A percentile compares a stretch with the other conserved stretches of the same genome.
phyloP scores from a whole-genome alignment of 306 rosid species.

The Castanea mollissima region DNA sequence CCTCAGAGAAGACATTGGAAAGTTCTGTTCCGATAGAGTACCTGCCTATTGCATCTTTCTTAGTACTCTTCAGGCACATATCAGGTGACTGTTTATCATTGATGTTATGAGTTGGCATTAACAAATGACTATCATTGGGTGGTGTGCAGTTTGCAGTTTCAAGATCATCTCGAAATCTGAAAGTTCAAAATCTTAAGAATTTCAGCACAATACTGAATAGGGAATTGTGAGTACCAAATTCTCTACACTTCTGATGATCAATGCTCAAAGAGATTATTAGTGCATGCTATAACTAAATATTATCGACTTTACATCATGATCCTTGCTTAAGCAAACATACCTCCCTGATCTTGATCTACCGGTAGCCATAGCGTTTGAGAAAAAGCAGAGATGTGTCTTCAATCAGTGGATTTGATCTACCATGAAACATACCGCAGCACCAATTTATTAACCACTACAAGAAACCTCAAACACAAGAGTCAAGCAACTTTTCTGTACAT shows the following conservation, averaged over 20 bases:
- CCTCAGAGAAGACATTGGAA: slow-evolving; percentile 64
- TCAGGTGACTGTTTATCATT: slow-evolving; percentile 6
- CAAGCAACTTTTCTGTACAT: slow-evolving; percentile 2
- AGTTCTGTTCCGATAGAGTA: slow-evolving; percentile 29
- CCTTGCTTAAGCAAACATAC: slow-evolving; percentile 21
- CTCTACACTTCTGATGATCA: neutral
- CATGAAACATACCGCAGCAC: slow-evolving; percentile 3
- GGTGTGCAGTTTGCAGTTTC: slow-evolving; percentile 30
- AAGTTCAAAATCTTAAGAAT: slow-evolving; percentile 8
- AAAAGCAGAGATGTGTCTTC: neutral
- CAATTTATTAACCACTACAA: slow-evolving; percentile 7
- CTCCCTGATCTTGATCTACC: slow-evolving; percentile 47
- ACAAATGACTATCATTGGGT: slow-evolving; percentile 10
- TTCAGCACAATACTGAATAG: slow-evolving; percentile 20
- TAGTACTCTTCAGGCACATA: neutral
- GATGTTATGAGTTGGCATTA: slow-evolving; percentile 16
- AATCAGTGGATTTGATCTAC: slow-evolving; percentile 17
- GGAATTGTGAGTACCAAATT: slow-evolving; percentile 3
- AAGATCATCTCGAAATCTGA: slow-evolving; percentile 47
- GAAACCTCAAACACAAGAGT: slow-evolving; percentile 33
- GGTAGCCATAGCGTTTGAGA: slow-evolving; percentile 29
- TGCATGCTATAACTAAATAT: neutral
- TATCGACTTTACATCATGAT: neutral
- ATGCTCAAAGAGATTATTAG: neutral
- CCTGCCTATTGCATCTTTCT: slow-evolving; percentile 22